phyloP scores from a whole-genome alignment of 441 rosid genomes.

The Arabidopsis lyrata region DNA sequence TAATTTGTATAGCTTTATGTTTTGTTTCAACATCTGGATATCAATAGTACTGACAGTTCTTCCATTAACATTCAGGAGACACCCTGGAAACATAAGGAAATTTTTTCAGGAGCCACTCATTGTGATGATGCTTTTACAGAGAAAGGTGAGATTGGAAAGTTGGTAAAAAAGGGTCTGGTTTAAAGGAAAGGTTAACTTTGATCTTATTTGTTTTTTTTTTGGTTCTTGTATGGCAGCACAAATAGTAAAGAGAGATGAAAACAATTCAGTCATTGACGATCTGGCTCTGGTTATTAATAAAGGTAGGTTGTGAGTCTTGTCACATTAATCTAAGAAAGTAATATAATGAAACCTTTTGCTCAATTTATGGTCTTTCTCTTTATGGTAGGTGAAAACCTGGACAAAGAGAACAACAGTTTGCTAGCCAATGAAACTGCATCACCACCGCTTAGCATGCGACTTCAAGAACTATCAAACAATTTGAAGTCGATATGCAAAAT shows the following conservation, averaged over 20 bases:
- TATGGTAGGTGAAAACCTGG: constrained; percentile 47
- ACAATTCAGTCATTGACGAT: constrained; percentile 3
- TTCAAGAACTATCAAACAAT: constrained; percentile 61
- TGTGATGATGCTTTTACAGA: constrained; percentile 14
- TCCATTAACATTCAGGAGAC: constrained; percentile 28
- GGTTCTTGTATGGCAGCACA: constrained; percentile 9
- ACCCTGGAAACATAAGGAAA: constrained; percentile 8
- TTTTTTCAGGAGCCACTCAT: constrained; percentile 16
- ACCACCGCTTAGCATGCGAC: constrained; percentile 59
- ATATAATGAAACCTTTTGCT: not conserved
- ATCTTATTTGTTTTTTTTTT: not conserved
- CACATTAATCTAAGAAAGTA: constrained; percentile 23
- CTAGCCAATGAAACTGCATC: constrained; percentile 50
- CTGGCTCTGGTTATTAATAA: constrained; percentile 34
- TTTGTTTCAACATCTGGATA: constrained; percentile 6
- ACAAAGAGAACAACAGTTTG: constrained; percentile 55
- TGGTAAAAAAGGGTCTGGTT: constrained; percentile 11
- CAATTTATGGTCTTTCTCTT: constrained; percentile 11
- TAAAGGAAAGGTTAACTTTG: not conserved
- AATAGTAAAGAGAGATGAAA: constrained; percentile 13
- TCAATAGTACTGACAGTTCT: not conserved
- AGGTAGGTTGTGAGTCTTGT: constrained; percentile 42
- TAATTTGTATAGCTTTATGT: not conserved
- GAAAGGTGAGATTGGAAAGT: constrained; percentile 36
- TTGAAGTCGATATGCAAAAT: constrained; percentile 59